Base-by-base conservation (phyloP, 306 rosid species). In the Prunus davidiana region DNA sequence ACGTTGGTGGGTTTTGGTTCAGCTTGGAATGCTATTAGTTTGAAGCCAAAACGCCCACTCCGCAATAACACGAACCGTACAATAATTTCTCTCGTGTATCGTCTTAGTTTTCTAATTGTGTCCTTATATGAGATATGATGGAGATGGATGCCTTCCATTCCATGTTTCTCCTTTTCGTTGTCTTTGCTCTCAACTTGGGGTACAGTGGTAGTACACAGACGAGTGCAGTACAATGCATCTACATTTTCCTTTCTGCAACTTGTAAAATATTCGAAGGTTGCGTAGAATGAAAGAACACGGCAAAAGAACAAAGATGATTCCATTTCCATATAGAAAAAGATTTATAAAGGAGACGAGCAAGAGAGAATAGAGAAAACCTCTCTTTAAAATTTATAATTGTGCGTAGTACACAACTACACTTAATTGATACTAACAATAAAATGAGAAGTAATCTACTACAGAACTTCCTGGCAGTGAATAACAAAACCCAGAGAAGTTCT, bases 401-500 rank as follows among this genome's bases (percentile, higher is more conserved):
- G 27, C 76, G 41, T 43, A 15, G 47, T n/a, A 51, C 43, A 19
- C 15, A 54, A 62, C 14, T 47, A 57, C 24, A 60, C 58, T 71
- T n/a, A 67, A 56, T 67, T 67, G 49, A 51, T 34, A 46, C 64
- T 4, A 73, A 43, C 49, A 52, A 58, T 2, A 58, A 62, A 38
- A 71, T 32, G 24, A 20, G 57, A 72, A 69, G 43, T 22, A 73
- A 47, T 60, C 10, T 18, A 19, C 74, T 54, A 43, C 58, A 72
- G 45, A 41, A 27, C 73, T 62, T 69, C 79, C 81, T 61, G 70
- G 83, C 72, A 10, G 61, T 41, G 81, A 71, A 67, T 43, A 76
- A 62, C 82, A 79, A 78, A 79, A 79, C 55, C 76, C 81, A 79
- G 76, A 16, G 67, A 80, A 49, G 61, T 57, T 57, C 22, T 3